Conservation (phyloP, 352 stramenopile genomes). For the Thraustochytrium striatum region DNA sequence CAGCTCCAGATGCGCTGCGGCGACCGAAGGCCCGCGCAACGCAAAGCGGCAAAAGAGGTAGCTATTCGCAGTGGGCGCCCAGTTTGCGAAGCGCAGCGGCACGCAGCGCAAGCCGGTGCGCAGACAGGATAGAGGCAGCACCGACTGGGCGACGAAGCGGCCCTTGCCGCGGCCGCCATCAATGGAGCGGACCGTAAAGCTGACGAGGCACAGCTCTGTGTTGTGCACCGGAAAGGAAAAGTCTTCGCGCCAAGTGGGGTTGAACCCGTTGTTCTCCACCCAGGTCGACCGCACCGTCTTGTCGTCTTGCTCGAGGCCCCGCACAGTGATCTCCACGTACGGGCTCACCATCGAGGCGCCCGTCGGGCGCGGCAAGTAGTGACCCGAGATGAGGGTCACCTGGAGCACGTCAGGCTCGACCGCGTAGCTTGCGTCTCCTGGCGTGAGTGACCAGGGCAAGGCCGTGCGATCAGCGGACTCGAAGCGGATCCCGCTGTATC, state of each 20-base stretch:
- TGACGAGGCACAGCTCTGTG: constrained; percentile 10
- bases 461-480: neutral
- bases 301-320: constrained; percentile 47
- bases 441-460: constrained; percentile 2
- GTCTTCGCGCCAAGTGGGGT: constrained; percentile 58
- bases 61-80: neutral
- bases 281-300: constrained; percentile 49
- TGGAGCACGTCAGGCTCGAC: neutral
- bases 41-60: constrained; percentile 20
- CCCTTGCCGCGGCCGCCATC: constrained; percentile 39
- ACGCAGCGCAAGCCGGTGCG: constrained; percentile 31
- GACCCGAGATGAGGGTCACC: constrained; percentile 54
- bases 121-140: constrained; percentile 30
- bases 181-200: constrained; percentile 30
- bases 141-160: constrained; percentile 33
- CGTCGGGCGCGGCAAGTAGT: constrained; percentile 58
- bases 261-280: constrained; percentile 62
- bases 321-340: constrained; percentile 56
- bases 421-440: constrained; percentile 24
- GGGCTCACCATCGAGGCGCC: constrained; percentile 59
- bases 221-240: constrained; percentile 39
- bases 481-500: neutral
- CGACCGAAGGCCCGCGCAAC: too few relatives aligned
- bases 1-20: too few relatives aligned
- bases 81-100: constrained; percentile 17